Conservation (phyloP, 2,329 filamentous ascomycete species). For the Alternaria panax region DNA sequence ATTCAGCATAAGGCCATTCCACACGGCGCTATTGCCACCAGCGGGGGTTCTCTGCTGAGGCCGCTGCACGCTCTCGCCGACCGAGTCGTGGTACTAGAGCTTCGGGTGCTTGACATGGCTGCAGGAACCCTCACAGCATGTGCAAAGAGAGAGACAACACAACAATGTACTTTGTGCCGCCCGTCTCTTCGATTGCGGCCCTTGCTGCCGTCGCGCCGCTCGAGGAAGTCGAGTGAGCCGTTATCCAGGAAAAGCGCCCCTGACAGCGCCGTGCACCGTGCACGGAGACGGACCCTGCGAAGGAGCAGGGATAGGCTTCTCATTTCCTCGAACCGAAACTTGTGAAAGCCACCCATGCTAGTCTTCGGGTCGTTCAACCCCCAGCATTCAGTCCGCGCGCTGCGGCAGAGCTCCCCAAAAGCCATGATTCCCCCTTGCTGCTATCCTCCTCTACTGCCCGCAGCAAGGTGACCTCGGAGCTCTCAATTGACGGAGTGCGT, state of each 20-base stretch:
- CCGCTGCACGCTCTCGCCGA: constrained; percentile 20
- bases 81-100: constrained; percentile 36
- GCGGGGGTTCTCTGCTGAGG: constrained; percentile 21
- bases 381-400: constrained; percentile 42
- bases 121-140: constrained; percentile 10
- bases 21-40: constrained; percentile 34
- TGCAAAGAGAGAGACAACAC: not conserved
- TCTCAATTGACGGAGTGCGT: constrained; percentile 34
- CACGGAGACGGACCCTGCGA: constrained; percentile 35
- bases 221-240: constrained; percentile 17
- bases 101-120: constrained; percentile 10
- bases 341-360: constrained; percentile 44
- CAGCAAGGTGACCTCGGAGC: constrained; percentile 49
- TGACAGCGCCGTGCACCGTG: constrained; percentile 41
- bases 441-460: constrained; percentile 46
- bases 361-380: constrained; percentile 38
- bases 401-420: constrained; percentile 47
- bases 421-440: constrained; percentile 46
- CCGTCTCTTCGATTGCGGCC: constrained; percentile 18
- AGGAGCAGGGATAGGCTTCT: constrained; percentile 41
- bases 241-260: constrained; percentile 31
- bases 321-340: constrained; percentile 49
- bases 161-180: constrained; percentile 4
- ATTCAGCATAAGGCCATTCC: constrained; percentile 26
- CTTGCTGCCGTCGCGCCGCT: constrained; percentile 15